Conservation (phyloP, 164 flowering plant genomes). For the Sextonia rubra region DNA sequence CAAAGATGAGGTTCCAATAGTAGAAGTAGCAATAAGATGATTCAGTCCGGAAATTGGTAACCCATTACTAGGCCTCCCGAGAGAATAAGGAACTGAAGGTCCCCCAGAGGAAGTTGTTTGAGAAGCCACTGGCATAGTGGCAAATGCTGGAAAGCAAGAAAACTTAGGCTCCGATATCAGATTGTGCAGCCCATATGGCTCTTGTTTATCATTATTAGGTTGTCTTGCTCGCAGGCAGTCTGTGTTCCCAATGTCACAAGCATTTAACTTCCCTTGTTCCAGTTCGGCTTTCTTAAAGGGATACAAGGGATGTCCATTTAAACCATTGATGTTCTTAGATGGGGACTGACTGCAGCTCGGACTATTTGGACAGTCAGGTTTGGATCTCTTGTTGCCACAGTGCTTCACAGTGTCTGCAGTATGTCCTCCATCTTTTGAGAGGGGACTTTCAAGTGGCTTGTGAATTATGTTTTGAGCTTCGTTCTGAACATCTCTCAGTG, state of each 20-base stretch:
- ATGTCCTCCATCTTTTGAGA: constrained; percentile 32
- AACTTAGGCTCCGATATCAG: constrained; percentile 33
- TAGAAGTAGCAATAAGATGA: constrained; percentile 14
- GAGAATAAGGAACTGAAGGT: constrained; percentile 35
- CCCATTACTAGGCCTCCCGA: constrained; percentile 27
- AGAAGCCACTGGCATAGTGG: constrained; percentile 33
- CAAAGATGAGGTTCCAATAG: constrained; percentile 13
- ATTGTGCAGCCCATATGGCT: constrained; percentile 17
- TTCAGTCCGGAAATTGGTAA: constrained; percentile 22
- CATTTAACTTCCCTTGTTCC: constrained; percentile 19
- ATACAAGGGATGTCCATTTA: constrained; percentile 64
- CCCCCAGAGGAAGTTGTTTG: constrained; percentile 28
- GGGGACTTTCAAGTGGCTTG: constrained; percentile 25
- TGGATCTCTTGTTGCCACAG: constrained; percentile 49
- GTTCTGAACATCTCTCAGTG: constrained; percentile 54
- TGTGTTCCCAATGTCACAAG: background rate
- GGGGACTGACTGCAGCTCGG: constrained; percentile 20
- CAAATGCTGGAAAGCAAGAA: constrained; percentile 31
- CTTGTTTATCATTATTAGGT: constrained; percentile 7
- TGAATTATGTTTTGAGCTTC: constrained; percentile 27
- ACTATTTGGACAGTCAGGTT: constrained; percentile 30
- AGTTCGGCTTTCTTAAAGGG: constrained; percentile 65
- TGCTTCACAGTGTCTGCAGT: constrained; percentile 24
- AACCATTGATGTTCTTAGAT: constrained; percentile 16
- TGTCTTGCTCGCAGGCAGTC: background rate